Conservation (phyloP, 805 yeast genomes). For the Aciculoconidium aculeatum region DNA sequence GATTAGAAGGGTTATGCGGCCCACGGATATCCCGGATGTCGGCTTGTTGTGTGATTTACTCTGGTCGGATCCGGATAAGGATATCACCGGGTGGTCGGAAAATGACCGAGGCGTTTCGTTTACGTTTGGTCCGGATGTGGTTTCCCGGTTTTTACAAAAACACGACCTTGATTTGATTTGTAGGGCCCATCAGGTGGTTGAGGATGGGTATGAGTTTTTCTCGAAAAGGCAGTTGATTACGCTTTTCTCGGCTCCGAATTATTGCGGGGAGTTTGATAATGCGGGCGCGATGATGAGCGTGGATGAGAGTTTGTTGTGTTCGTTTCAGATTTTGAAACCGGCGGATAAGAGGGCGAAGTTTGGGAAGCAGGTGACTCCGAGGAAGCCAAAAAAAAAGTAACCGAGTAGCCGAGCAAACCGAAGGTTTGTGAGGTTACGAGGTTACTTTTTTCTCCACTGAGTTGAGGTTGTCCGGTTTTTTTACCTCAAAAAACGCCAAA, state of each 20-base stretch:
- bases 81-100: conserved; percentile 97
- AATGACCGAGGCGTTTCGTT: conserved; percentile 98
- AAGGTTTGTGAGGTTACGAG: neutral
- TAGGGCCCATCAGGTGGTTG: conserved; percentile 98
- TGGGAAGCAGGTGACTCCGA: conserved; percentile 55
- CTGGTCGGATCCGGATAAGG: conserved; percentile 99
- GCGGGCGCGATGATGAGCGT: conserved; percentile 99
- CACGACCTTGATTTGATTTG: conserved; percentile 98
- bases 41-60: conserved; percentile 92
- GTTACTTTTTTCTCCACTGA: neutral
- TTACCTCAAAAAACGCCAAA: neutral
- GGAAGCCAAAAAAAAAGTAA: conserved; percentile 51
- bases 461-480: neutral
- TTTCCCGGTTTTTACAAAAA: conserved; percentile 89
- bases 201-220: conserved; percentile 97
- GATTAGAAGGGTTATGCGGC: conserved; percentile 98
- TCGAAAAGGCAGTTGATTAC: conserved; percentile 95
- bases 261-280: conserved; percentile 98
- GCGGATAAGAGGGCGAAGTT: conserved; percentile 84
- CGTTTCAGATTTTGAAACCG: conserved; percentile 94
- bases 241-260: conserved; percentile 93
- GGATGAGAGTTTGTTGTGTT: conserved; percentile 91
- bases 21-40: conserved; percentile 97
- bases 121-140: conserved; percentile 99
- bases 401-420: no score